Evolutionary conservation across 495 filamentous ascomycete genomes (phyloP), one percentile per base, ranked within the genome.

Genomic region (Penicillium malachiteum): DNA sequence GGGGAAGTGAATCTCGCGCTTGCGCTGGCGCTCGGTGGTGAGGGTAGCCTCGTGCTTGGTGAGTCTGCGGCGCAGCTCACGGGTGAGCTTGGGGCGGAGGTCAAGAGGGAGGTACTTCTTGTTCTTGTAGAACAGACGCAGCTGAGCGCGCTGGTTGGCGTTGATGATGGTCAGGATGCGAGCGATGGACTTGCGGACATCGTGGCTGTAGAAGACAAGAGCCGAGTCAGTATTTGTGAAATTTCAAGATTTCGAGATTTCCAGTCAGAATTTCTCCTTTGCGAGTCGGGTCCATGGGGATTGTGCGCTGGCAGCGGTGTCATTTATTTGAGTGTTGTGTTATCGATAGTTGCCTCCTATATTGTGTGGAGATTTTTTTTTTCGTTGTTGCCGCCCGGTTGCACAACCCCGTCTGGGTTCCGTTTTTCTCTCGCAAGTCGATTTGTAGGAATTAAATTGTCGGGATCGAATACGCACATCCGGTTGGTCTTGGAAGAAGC

Each of bases 61-160:
- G 74, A 99, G 84, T 63, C 89, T 81, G 77, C 94, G 87, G 64
- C 94, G 89, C 78, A 97, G 91, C 66, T 91, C 94, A 62, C 95
- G 91, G 70, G 94, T 99, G 80, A 89, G 84, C 88, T 97, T 96
- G 71, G 91, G 82, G 73, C 94, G 88, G 79, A 98, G 91, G 76
- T 97, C 94, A 67, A 97, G 90, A 53, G 91, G 92, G 39, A 91
- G 79, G 84, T 96, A 97, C 82, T 97, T 97, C 89, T 97, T 97
- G 84, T 85, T 86, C 84, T 96, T 94, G 85, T 99, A 99, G 87
- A 97, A 97, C 62, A 99, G 80, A 70, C 94, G 93, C 67, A 99
- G 89, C 80, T 97, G 94, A 52, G 91, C 82, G 70, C 94, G 87
- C 83, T 97, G 95, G 84, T 93, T 97, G 76, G 89, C 86, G 85